Conservation (phyloP, 345 rosid genomes). For the Stellera chamaejasme region DNA sequence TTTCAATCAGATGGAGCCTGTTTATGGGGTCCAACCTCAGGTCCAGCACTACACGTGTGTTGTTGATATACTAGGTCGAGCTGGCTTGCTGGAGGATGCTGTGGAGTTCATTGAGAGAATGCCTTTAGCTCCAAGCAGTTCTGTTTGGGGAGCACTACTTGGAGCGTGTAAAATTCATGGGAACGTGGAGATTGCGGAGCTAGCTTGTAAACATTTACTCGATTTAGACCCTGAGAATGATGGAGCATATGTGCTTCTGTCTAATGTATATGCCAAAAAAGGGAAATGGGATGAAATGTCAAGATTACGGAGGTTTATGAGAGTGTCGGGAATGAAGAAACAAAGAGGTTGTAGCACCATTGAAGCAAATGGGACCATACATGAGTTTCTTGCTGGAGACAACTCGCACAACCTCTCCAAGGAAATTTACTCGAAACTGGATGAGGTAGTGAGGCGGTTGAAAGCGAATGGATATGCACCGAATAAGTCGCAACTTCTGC, state of each 20-base stretch:
- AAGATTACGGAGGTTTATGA: conserved; percentile 53
- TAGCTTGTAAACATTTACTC: conserved; percentile 43
- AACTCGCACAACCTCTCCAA: conserved; percentile 40
- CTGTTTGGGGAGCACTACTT: conserved; percentile 67
- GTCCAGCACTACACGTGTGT: conserved; percentile 61
- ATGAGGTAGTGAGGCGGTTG: conserved; percentile 39
- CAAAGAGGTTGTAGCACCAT: conserved; percentile 72
- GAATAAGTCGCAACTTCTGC: conserved; percentile 51
- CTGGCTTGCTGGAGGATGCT: conserved; percentile 63
- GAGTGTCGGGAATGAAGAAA: conserved; percentile 55
- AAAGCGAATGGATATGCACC: conserved; percentile 44
- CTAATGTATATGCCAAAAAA: conserved; percentile 60
- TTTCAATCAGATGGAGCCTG: conserved; percentile 40
- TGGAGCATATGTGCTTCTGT: conserved; percentile 56
- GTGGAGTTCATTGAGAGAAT: conserved; percentile 45
- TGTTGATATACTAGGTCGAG: conserved; percentile 68
- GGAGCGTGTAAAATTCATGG: conserved; percentile 68
- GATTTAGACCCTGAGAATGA: conserved; percentile 52
- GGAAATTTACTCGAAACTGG: conserved; percentile 41
- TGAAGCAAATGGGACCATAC: conserved; percentile 52
- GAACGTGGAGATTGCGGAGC: conserved; percentile 55
- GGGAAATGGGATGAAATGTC: conserved; percentile 55
- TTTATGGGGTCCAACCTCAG: conserved; percentile 49
- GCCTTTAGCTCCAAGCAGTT: conserved; percentile 44
- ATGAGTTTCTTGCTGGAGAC: conserved; percentile 63